Evolutionary conservation across 2,329 filamentous ascomycete species (phyloP).

Genomic region (Ophiocordyceps camponoti-floridani): DNA sequence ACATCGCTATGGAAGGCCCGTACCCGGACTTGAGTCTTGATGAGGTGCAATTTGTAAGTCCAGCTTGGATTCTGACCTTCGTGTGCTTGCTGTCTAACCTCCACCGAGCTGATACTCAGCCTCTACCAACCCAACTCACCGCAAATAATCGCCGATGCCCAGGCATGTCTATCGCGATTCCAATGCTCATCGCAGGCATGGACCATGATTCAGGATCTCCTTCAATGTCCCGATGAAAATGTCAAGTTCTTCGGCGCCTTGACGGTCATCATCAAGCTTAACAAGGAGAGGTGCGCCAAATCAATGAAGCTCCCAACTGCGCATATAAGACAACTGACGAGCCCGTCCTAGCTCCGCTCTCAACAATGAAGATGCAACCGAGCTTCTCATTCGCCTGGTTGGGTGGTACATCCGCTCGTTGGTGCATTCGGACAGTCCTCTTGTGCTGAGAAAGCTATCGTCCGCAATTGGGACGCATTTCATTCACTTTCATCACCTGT

Average conservation of each 20-base stretch:
- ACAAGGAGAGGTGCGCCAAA: conserved; percentile 53
- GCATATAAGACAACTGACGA: background rate
- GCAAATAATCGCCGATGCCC: conserved; percentile 30
- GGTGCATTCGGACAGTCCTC: conserved; percentile 29
- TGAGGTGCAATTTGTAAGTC: too few relatives aligned
- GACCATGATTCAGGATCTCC: conserved; percentile 63
- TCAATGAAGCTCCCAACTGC: background rate
- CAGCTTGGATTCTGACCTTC: too few relatives aligned
- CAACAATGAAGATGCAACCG: conserved; percentile 35
- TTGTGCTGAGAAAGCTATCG: conserved; percentile 58
- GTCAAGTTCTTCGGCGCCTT: conserved; percentile 85
- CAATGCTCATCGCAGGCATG: conserved; percentile 72
- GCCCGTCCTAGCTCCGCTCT: conserved; percentile 25
- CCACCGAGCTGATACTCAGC: conserved; percentile 25
- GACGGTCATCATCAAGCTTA: conserved; percentile 87
- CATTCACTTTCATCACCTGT: conserved; percentile 48
- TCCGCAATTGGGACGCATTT: conserved; percentile 64
- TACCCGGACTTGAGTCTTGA: too few relatives aligned
- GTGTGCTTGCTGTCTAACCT: background rate
- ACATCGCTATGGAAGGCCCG: too few relatives aligned
- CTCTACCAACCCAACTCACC: conserved; percentile 34
- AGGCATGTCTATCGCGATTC: conserved; percentile 59
- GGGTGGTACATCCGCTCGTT: conserved; percentile 42
- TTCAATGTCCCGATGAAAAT: conserved; percentile 51
- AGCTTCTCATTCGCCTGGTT: conserved; percentile 42